Percentiles rank a stretch among this genome's conserved stretches.
Conservation (phyloP, 2,329 filamentous ascomycete genomes). For the Anisogramma anomala region DNA sequence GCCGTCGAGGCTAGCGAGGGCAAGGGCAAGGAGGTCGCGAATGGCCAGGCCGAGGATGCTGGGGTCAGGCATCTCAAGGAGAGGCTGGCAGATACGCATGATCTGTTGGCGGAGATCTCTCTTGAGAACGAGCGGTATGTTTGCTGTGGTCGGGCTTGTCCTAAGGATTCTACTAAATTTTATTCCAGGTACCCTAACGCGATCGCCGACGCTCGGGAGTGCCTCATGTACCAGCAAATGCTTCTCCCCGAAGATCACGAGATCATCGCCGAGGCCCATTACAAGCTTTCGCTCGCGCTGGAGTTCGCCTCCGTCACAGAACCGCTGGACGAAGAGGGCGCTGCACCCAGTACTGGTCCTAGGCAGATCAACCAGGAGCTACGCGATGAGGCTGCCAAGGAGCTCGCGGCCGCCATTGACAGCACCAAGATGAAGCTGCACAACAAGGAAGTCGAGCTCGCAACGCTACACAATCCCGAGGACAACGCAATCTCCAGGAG, state of each 20-base stretch:
- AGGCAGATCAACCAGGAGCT: constrained; percentile 56
- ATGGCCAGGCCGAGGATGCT: constrained; percentile 24
- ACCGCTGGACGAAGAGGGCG: constrained; percentile 36
- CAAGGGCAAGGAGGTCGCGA: constrained; percentile 31
- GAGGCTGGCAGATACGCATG: constrained; percentile 82
- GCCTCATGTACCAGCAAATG: constrained; percentile 66
- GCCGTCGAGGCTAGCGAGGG: constrained; percentile 28
- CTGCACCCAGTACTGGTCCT: constrained; percentile 16
- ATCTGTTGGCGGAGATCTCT: constrained; percentile 91
- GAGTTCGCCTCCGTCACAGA: constrained; percentile 80
- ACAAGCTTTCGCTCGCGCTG: constrained; percentile 86
- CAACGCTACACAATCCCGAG: constrained; percentile 50
- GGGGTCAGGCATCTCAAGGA: constrained; percentile 58
- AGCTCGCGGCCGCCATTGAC: constrained; percentile 63
- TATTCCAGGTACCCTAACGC: constrained; percentile 60
- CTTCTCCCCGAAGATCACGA: constrained; percentile 73
- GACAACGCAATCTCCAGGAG: constrained; percentile 52
- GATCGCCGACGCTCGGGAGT: constrained; percentile 69
- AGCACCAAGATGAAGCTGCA: constrained; percentile 61
- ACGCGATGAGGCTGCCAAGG: constrained; percentile 56
- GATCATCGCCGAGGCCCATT: constrained; percentile 87
- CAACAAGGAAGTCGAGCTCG: constrained; percentile 56
- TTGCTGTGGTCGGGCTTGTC: neutral
- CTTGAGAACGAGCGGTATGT: constrained; percentile 76
- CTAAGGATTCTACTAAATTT: neutral